These are phyloP conservation scores for Leccinum pseudoinsigne DNA, from an alignment of 1,284 basidiomycete species.

Conservation along the genomic window DNA sequence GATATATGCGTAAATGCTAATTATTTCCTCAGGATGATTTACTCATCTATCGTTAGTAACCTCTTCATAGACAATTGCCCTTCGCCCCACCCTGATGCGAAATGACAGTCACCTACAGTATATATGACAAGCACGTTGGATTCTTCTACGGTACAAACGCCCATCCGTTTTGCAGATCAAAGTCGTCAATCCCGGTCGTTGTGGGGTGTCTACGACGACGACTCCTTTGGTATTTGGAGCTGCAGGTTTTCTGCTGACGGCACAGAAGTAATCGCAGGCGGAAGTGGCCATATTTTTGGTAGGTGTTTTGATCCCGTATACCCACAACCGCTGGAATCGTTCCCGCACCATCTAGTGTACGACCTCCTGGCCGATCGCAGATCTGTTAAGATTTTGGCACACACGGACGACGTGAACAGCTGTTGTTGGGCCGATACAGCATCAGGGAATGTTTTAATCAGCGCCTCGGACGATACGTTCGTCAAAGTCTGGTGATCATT, in stretches of 20 bases:
- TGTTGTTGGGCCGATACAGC: conserved; percentile 94
- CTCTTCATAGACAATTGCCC: neutral
- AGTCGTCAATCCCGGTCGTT: conserved; percentile 30
- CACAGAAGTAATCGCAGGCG: conserved; percentile 84
- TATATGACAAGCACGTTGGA: conserved; percentile 87
- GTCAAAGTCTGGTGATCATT: conserved; percentile 87
- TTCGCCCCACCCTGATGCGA: conserved; percentile 6
- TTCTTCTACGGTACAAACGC: conserved; percentile 65
- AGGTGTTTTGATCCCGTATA: conserved; percentile 17
- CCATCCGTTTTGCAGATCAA: conserved; percentile 70
- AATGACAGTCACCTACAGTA: conserved; percentile 61
- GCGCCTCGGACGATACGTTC: conserved; percentile 92
- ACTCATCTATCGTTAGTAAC: conserved; percentile 76
- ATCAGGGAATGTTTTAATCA: conserved; percentile 92
- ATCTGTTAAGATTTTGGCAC: conserved; percentile 83
- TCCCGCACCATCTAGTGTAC: conserved; percentile 82
- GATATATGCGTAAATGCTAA: conserved; percentile 44
- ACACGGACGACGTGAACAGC: conserved; percentile 92
- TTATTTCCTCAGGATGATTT: conserved; percentile 71
- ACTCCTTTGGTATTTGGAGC: conserved; percentile 82
- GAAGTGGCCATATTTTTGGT: conserved; percentile 79
- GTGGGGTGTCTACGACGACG: conserved; percentile 45
- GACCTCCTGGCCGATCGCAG: conserved; percentile 82
- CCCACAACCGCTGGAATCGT: neutral
- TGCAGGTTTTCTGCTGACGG: conserved; percentile 96